Base-by-base conservation (phyloP, 352 stramenopile species). In the Phytophthora boehmeriae region DNA sequence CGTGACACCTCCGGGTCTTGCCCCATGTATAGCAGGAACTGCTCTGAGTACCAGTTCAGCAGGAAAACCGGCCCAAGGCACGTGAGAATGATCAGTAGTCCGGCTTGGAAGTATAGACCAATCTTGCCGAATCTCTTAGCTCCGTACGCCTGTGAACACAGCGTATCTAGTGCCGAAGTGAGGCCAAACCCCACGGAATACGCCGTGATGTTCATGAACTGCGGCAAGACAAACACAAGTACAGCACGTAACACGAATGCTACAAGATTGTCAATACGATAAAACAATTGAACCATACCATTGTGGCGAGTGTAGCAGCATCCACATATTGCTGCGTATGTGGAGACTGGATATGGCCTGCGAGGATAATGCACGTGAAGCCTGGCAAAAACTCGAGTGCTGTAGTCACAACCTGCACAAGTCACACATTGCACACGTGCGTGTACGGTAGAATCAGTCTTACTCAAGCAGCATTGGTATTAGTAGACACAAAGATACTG, bases 31-130 rank as follows among this genome's bases (percentile, higher is more conserved):
- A 80, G 47, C 46, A 89, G 66, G 32, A 89, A 73, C 28, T 51
- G 52, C 46, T 68, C 76, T 1, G 73, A 70, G 56, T 75, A 85
- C 78, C 79, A 92, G 42, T 89, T 91, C 25, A 88, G 19, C 0
- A 86, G 22, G 35, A 82, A 81, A 35, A 88, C 62, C 5, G 82
- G 79, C 4, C 77, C 39, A 28, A 84, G 69, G 16, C 73, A n/a
- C n/a, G n/a, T n/a, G n/a, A n/a, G n/a, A n/a, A n/a, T n/a, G n/a
- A n/a, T n/a, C n/a, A n/a, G 36, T 0, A 89, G 25, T 1, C 81
- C 84, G n/a, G n/a, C n/a, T n/a, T n/a, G n/a, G 47, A 91, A 76
- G 66, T 92, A 95, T 36, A n/a, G 71, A 0, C 87, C 87, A 59
- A 96, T 92, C 60, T 88, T 88, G 6, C 71, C 66, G 20, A 66